Conservation (phyloP, 1,284 basidiomycete genomes). For the Fomitopsis schrenkii region DNA sequence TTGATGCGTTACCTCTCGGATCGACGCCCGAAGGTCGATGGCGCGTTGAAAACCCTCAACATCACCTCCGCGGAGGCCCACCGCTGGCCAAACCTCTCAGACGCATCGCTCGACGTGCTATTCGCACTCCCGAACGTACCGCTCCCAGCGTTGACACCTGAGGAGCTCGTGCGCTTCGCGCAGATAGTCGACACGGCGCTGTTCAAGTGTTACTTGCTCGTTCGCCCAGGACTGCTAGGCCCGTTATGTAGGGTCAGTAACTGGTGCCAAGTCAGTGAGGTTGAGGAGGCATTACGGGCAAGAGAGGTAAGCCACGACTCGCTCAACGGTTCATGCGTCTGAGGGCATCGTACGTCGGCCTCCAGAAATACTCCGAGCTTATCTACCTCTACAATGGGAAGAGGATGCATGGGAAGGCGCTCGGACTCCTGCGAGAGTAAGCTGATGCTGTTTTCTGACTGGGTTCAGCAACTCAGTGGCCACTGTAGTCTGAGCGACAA, state of each 20-base stretch:
- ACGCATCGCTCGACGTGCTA: slow-evolving; percentile 67
- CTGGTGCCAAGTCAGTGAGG: slow-evolving; percentile 96
- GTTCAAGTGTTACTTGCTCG: slow-evolving; percentile 90
- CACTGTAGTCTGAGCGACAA: slow-evolving; percentile 67
- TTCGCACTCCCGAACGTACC: slow-evolving; percentile 72
- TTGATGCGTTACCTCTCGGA: slow-evolving; percentile 78
- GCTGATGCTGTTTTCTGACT: slow-evolving; percentile 21
- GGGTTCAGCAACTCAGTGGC: background rate
- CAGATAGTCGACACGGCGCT: slow-evolving; percentile 95
- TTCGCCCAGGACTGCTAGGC: slow-evolving; percentile 80
- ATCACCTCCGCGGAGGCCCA: slow-evolving; percentile 70
- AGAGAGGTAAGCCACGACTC: slow-evolving; percentile 58
- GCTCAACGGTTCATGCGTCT: background rate
- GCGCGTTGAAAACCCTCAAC: slow-evolving; percentile 67
- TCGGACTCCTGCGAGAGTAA: slow-evolving; percentile 78
- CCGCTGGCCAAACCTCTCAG: slow-evolving; percentile 58
- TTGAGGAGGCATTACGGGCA: slow-evolving; percentile 83
- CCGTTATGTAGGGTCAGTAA: slow-evolving; percentile 89
- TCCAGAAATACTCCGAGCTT: slow-evolving; percentile 86
- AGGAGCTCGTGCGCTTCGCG: slow-evolving; percentile 81
- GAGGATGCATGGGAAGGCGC: slow-evolving; percentile 90
- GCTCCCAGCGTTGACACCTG: slow-evolving; percentile 65
- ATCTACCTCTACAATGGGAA: slow-evolving; percentile 92
- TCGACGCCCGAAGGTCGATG: slow-evolving; percentile 78
- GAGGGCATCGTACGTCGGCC: slow-evolving; percentile 1